Evolutionary conservation across 257 asterid species (phyloP).

Genomic region (Solanum rostratum): DNA sequence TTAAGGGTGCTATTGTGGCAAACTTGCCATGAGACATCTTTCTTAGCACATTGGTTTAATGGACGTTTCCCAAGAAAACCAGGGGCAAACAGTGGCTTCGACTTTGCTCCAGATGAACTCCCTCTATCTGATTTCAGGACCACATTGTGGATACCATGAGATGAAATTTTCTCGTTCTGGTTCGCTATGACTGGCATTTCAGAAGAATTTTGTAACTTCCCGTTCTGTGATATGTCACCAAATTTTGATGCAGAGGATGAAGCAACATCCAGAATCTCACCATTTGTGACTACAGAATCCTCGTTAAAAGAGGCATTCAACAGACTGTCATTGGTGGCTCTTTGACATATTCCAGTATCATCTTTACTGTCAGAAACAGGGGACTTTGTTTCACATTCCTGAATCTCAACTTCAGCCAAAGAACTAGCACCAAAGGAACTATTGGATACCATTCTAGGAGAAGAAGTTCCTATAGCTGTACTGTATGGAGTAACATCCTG

Average conservation of each 20-base stretch:
- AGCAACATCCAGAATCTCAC: constrained; percentile 5
- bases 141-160: constrained; percentile 8
- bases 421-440: not conserved
- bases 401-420: not conserved
- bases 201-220: constrained; percentile 3
- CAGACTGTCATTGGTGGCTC: not conserved
- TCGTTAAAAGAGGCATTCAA: not conserved
- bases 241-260: constrained; percentile 13
- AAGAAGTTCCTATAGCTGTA: constrained; percentile 14
- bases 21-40: not conserved
- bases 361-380: constrained; percentile 19
- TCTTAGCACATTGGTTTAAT: constrained; percentile 11
- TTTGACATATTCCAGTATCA: constrained; percentile 11
- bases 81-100: constrained; percentile 42
- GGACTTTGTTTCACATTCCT: constrained; percentile 1
- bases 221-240: constrained; percentile 5
- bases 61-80: constrained; percentile 62
- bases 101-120: constrained; percentile 13
- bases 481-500: constrained; percentile 3
- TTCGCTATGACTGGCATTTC: constrained; percentile 4
- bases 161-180: constrained; percentile 8
- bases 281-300: constrained; percentile 11
- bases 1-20: constrained; percentile 2
- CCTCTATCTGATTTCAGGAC: constrained; percentile 18
- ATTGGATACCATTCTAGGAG: constrained; percentile 5